Base-by-base conservation (phyloP, 140 eudicot species). In the Stevia rebaudiana region DNA sequence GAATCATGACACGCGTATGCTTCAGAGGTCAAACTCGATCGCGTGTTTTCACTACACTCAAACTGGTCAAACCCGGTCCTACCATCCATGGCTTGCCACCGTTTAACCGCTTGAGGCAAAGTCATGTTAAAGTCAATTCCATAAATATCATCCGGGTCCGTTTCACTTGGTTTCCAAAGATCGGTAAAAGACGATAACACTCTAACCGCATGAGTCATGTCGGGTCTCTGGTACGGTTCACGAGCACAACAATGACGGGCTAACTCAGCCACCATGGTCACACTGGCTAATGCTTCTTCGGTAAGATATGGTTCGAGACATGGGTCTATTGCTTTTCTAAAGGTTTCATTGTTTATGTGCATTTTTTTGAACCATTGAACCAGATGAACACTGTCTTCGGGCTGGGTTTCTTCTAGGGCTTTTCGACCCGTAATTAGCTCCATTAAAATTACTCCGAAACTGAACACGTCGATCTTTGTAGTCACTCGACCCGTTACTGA, bases 241-340 rank as follows among this genome's bases (percentile, higher is more conserved):
- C 98, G 69, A 4, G 95, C 96, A 17, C 91, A 73, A 76, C 98
- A 91, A 68, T 91, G 98, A 30, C 95, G 91, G 5, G 98, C 98
- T 76, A 91, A 78, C 78, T 91, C 96, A 46, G 96, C 95, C 7
- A 91, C 80, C 0, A 82, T 84, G 76, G 71, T 70, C 58, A 91
- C 68, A 67, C 96, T 87, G 21, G 86, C 84, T 17, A 78, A 71
- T 36, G 75, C 77, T 73, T 83, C 95, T 43, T 79, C 95, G 10
- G 77, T 79, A 0, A 84, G 82, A 16, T 25, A n/a, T 21, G 37
- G 54, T 22, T 84, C 74, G 11, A 91, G 67, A 1, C 78, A 69
- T 3, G 94, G 88, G 72, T 91, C 98, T 0, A 91, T 84, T 50
- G 95, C 88, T 47, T 90, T 78, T 25, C 72, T 80, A 71, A 91